Base-by-base conservation (phyloP, 306 rosid species). In the Cicer pinnatifidum region DNA sequence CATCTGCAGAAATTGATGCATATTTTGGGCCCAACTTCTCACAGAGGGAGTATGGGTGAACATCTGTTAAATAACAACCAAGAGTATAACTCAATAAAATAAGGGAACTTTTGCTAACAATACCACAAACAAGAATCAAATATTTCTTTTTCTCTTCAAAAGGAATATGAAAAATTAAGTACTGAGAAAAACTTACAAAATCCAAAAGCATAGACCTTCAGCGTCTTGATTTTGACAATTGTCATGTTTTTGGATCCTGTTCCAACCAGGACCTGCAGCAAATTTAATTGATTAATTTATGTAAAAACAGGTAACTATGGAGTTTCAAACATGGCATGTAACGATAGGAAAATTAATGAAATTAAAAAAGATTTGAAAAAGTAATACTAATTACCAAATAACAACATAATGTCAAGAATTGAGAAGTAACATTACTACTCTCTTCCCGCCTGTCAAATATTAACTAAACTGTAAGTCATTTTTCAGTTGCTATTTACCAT, bases 151-250 rank as follows among this genome's bases (percentile, higher is more conserved):
- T 44, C 50, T 37, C 51, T 23, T 63, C 40, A 54, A 71, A 76
- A 58, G 53, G 66, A 51, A 58, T 9, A 43, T 20, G 16, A 46
- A 52, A n/a, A 51, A 64, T 59, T 54, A 74, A 67, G 67, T 45
- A 69, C 69, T n/a, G 75, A 58, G 43, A 73, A 59, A 73, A 69
- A 85, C 99, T 91, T 88, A 94, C 99, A 91, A 71, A 94, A 92
- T 69, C 99, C 99, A 84, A 91, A 94, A 1, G 99, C 99, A 82
- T 94, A 94, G 85, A 94, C 51, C 77, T 88, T 88, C 75, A 94
- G 77, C 17, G 97, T 86, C 85, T 94, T 94, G 75, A 94, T 85
- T 85, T 82, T 90, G 66, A 91, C 85, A 65, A 95, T 78, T 68
- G 82, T 91, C 97, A 91, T 88, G 70, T 84, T 91, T 86, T 85